Evolutionary conservation across 371 early-diverging fungal species (phyloP), one percentile per base, ranked within the genome.

Genomic region (Mortierella sp.): DNA sequence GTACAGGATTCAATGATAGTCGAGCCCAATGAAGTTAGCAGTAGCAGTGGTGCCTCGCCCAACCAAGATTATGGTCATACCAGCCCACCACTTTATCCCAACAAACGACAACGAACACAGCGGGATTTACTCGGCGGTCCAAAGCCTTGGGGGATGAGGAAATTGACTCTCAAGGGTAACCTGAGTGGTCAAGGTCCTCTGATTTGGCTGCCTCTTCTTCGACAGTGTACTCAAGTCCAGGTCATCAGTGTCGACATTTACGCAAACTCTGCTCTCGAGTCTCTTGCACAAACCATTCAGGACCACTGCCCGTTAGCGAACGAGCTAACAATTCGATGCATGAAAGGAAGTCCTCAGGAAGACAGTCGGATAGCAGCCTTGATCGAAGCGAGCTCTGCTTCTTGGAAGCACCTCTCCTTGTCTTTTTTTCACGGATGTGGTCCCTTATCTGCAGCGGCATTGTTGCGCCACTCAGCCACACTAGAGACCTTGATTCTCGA

Each of bases 381-480:
- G 47, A 69, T 66, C 29, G 57, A 28, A 3, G 45, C 68, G 14
- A 65, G 64, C n/a, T n/a, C 19, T 19, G 57, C 65, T 0, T 29
- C 57, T 9, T 68, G 69, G 66, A 65, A 46, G 19, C 28, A 29
- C 23, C 53, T 74, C 0, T 57, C 70, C 14, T 52, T 74, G 37
- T 62, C 55, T 4, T 69, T 62, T 47, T 66, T 74, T 46, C 75
- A 74, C 51, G 75, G 75, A 55, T 44, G 68, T 14, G 75, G 75
- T 4, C 58, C 69, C 3, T 55, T 66, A 7, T 69, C 68, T 0
- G 66, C 66, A 4, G 51, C 62, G 29, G 75, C 75, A 21, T 26
- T 75, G 52, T 28, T 66, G 11, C 57, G 56, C n/a, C 75, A 75
- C 47, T 63, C 66, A 1, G 6, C 30, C 0, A 64, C 75, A 1